These are phyloP conservation scores for Areca catechu DNA, from an alignment of 176 grass and related monocot species.

Conservation along the genomic window DNA sequence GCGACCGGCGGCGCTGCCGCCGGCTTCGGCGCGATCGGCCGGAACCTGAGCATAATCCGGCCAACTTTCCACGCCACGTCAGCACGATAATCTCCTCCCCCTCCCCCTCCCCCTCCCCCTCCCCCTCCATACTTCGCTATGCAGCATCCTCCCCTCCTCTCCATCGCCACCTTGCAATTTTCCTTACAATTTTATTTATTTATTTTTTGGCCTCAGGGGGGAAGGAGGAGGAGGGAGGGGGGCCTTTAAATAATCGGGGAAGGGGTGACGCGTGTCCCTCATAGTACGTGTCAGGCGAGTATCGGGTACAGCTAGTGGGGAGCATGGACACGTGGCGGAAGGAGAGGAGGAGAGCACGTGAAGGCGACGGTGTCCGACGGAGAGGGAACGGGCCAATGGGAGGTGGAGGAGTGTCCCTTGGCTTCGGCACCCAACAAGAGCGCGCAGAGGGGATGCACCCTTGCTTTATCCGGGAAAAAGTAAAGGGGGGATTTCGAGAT, in stretches of 20 bases:
- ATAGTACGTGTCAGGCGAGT: constrained; percentile 17
- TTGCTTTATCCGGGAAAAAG: too few species aligned
- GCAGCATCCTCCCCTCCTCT: constrained; percentile 64
- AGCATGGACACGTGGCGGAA: constrained; percentile 30
- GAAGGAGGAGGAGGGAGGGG: background rate
- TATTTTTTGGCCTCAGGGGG: background rate
- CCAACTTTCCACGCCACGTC: constrained; percentile 44
- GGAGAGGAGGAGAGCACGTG: constrained; percentile 26
- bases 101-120: background rate
- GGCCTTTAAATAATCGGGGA: background rate
- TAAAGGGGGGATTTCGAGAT: too few species aligned
- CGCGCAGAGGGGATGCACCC: constrained; percentile 15
- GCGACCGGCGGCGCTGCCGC: constrained; percentile 22
- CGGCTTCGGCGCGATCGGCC: constrained; percentile 90
- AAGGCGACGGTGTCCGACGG: constrained; percentile 15
- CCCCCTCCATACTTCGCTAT: constrained; percentile 10
- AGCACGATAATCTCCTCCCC: background rate
- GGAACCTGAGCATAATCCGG: constrained; percentile 60
- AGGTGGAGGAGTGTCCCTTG: constrained; percentile 22
- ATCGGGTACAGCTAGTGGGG: constrained; percentile 21
- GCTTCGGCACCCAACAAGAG: constrained; percentile 19
- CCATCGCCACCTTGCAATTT: constrained; percentile 15
- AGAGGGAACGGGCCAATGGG: constrained; percentile 22
- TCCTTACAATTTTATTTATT: background rate
- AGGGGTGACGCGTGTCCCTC: constrained; percentile 21